These are phyloP conservation scores for Debaryomyces tyrocola DNA, from an alignment of 805 yeast species.

Conservation along the genomic window DNA sequence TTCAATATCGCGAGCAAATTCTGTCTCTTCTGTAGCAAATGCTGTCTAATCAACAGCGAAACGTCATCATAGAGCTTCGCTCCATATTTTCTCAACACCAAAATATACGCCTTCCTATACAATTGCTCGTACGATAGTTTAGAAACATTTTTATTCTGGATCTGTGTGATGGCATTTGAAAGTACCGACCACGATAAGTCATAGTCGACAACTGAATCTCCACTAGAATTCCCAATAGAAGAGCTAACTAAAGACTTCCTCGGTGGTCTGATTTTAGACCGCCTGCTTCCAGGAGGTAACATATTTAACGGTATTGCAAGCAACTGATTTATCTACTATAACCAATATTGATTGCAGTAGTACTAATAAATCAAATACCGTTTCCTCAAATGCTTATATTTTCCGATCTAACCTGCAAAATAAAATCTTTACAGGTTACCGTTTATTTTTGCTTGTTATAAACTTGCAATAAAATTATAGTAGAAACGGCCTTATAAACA, in stretches of 20 bases:
- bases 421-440: neutral
- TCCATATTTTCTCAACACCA: constrained; percentile 72
- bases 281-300: constrained; percentile 40
- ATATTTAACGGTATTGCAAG: constrained; percentile 5
- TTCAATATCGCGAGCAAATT: constrained; percentile 17
- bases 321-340: no score
- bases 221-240: constrained; percentile 16
- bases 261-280: constrained; percentile 68
- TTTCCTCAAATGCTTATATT: neutral
- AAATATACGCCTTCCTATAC: constrained; percentile 73
- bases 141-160: constrained; percentile 70
- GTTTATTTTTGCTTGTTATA: neutral
- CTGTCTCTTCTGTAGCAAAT: constrained; percentile 33
- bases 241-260: constrained; percentile 36
- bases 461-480: neutral
- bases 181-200: constrained; percentile 67
- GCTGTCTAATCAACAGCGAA: constrained; percentile 44
- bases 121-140: constrained; percentile 78
- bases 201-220: constrained; percentile 48
- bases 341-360: neutral
- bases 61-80: constrained; percentile 64
- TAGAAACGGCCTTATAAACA: neutral
- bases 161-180: constrained; percentile 66
- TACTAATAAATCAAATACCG: neutral
- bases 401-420: constrained; percentile 4